A percentile compares a stretch with the other conserved stretches of the same genome.
Evolutionary conservation across 1,284 basidiomycete species (phyloP).

Genomic region (Lignosus rhinocerotis): DNA sequence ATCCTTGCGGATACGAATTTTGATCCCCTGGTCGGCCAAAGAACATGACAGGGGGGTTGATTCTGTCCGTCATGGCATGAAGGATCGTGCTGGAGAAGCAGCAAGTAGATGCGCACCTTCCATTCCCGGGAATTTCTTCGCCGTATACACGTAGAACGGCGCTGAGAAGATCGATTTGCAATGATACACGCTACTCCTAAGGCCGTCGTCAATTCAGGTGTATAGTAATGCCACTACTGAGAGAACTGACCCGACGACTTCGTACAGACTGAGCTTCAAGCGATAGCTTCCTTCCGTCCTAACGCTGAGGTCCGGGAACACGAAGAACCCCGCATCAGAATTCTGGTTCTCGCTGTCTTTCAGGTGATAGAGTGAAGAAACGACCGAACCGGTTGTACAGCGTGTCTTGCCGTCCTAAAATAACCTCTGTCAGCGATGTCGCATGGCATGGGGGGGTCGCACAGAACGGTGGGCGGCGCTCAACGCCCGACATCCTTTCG

Average conservation of each 20-base stretch:
- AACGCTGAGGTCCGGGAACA: constrained; percentile 86
- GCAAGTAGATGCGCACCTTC: constrained; percentile 56
- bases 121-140: constrained; percentile 95
- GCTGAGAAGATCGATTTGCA: constrained; percentile 88
- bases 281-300: constrained; percentile 87
- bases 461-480: not conserved
- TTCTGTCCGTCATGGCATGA: constrained; percentile 46
- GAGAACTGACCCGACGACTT: constrained; percentile 82
- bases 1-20: constrained; percentile 90
- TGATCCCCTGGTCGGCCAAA: constrained; percentile 89
- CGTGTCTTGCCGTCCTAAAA: constrained; percentile 82
- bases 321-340: constrained; percentile 88
- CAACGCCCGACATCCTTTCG: not conserved
- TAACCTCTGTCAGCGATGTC: not conserved
- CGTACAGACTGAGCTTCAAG: constrained; percentile 89
- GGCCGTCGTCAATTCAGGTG: not conserved
- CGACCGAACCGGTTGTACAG: constrained; percentile 87
- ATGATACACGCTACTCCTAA: constrained; percentile 47
- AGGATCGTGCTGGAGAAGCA: constrained; percentile 1
- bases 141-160: constrained; percentile 89
- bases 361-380: constrained; percentile 92
- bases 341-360: constrained; percentile 87
- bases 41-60: constrained; percentile 87
- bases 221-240: not conserved
- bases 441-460: not conserved